Evolutionary conservation across 2,329 filamentous ascomycete species (phyloP), one percentile per base, ranked within the genome.

Genomic region (Calonectria ilicicola): DNA sequence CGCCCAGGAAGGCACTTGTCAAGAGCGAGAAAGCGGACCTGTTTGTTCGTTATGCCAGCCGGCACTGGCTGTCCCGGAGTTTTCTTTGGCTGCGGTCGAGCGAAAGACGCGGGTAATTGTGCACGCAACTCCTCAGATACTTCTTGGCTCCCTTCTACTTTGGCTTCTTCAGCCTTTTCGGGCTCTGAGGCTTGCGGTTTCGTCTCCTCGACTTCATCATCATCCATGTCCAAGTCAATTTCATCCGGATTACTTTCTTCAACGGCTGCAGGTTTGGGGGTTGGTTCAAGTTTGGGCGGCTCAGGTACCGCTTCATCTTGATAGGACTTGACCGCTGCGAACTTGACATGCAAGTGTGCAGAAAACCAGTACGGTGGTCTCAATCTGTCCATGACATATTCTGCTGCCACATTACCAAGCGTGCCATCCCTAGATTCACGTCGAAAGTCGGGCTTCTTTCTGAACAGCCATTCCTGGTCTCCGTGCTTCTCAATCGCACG

Each of bases 311-410:
- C 79, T 19, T 83, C 82, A 74, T 92, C 79, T 60, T 83, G 75
- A 70, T 91, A 92, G n/a, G 75, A 85, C 81, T 90, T 93, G 74
- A 91, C 82, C 1, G 96, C 97, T 0, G 93, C 84, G 81, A 93
- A 98, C 81, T 96, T 97, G 86, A 94, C 92, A 83, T 99, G 97
- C 85, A 98, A 84, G 84, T 99, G 97, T 3, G 96, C 97, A 44
- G 94, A 93, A 82, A 98, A 98, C 97, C 97, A 99, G 82, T 95
- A 93, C 0, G 89, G 89, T 12, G 97, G 97, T 65, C 95, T 89
- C 65, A 99, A 84, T 35, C 94, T 90, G 80, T 98, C 92, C 84
- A 98, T 89, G 23, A 98, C 92, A 77, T 93, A 91, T 80, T 90
- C 91, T 0, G 96, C 96, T 0, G 96, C 96, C 38, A 90, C 86